Conservation (phyloP, 1,139 yeast genomes). For the Zygosaccharomyces pseudobailii region DNA sequence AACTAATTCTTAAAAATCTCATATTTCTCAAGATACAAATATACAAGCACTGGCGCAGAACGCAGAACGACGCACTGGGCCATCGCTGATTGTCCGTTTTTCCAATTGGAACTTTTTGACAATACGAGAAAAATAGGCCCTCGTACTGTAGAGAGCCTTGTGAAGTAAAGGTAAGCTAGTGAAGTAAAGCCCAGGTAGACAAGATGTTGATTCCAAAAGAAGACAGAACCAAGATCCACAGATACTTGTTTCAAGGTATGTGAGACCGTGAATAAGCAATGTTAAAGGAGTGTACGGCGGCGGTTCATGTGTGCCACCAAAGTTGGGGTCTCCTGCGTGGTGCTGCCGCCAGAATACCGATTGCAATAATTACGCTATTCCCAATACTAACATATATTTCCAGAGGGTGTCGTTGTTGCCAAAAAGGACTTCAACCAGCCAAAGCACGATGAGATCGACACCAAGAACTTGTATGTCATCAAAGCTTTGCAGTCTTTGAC, state of each 20-base stretch:
- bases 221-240: constrained; percentile 99
- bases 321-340: too few species aligned
- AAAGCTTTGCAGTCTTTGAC: constrained; percentile 99
- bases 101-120: constrained; percentile 4
- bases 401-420: constrained; percentile 99
- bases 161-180: constrained; percentile 11
- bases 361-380: background rate
- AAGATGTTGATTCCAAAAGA: constrained; percentile 99
- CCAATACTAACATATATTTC: constrained; percentile 11
- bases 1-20: too few species aligned
- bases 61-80: background rate
- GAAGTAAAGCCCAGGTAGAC: constrained; percentile 28
- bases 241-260: constrained; percentile 97
- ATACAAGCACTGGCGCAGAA: background rate
- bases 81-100: constrained; percentile 2
- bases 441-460: constrained; percentile 96
- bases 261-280: constrained; percentile 23
- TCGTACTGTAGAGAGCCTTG: constrained; percentile 1
- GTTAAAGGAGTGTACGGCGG: background rate
- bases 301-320: too few species aligned
- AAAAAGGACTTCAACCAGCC: constrained; percentile 98
- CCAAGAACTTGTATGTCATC: constrained; percentile 96
- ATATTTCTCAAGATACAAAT: background rate
- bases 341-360: background rate
- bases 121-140: background rate